Percentiles rank a stretch among this genome's conserved stretches.
Evolutionary conservation across 1,284 basidiomycete genomes (phyloP).

Genomic region (Rhodotorula sp.): DNA sequence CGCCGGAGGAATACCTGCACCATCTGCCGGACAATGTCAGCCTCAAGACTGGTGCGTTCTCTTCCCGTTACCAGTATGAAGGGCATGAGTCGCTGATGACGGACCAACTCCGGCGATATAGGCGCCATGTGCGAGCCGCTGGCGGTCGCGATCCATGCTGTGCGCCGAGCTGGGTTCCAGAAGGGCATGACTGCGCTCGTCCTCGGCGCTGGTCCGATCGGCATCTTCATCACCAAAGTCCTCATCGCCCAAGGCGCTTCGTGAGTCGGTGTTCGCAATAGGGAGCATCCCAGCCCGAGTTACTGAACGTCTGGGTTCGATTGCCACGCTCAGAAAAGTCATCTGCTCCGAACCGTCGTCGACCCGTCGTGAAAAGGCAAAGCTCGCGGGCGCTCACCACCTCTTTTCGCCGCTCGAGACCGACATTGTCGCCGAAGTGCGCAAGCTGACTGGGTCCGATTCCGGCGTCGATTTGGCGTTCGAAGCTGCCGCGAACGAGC

Average conservation of each 20-base stretch:
- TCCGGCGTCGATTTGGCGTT: constrained; percentile 48
- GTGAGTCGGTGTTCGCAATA: constrained; percentile 4
- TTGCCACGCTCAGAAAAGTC: not conserved
- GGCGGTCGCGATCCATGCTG: constrained; percentile 49
- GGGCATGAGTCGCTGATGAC: not conserved
- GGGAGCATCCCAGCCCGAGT: no score
- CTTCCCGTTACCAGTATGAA: not conserved
- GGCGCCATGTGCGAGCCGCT: constrained; percentile 47
- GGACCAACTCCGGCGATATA: not conserved
- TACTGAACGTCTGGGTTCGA: not conserved
- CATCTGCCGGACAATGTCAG: constrained; percentile 44
- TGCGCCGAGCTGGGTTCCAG: constrained; percentile 46
- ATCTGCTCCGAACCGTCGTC: constrained; percentile 47
- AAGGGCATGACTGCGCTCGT: constrained; percentile 47
- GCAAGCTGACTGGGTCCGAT: constrained; percentile 41
- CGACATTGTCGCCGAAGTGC: constrained; percentile 40
- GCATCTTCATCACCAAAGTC: constrained; percentile 43
- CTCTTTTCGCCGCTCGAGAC: constrained; percentile 43
- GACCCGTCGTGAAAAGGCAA: constrained; percentile 45
- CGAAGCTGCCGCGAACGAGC: constrained; percentile 49
- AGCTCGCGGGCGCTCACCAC: constrained; percentile 44
- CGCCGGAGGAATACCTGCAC: constrained; percentile 45
- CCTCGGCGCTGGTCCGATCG: constrained; percentile 50
- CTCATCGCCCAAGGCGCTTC: constrained; percentile 42
- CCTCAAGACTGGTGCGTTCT: constrained; percentile 44